phyloP scores from a whole-genome alignment of 768 basidiomycete genomes.

The Naganishia friedmannii region DNA sequence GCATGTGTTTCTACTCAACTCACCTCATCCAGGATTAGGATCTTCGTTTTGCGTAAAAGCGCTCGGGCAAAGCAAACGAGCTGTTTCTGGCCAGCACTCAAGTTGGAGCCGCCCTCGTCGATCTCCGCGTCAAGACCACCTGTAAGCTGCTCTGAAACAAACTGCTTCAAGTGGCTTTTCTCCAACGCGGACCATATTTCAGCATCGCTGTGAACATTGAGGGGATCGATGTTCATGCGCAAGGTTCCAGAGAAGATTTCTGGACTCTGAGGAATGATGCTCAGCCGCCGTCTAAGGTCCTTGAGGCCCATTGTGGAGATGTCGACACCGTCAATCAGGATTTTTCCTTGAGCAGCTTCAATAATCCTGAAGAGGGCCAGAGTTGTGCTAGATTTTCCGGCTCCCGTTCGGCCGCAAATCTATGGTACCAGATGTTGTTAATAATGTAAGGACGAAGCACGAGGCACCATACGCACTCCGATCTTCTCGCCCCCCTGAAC shows the following conservation, averaged over 20 bases:
- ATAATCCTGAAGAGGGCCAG: slow-evolving; percentile 52
- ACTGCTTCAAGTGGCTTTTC: slow-evolving; percentile 58
- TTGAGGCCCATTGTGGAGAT: slow-evolving; percentile 77
- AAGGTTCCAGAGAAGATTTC: slow-evolving; percentile 54
- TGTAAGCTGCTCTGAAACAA: slow-evolving; percentile 43
- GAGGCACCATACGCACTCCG: slow-evolving; percentile 31
- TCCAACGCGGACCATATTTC: slow-evolving; percentile 85
- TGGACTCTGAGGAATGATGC: slow-evolving; percentile 65
- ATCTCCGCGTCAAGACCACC: slow-evolving; percentile 50
- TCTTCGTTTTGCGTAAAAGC: slow-evolving; percentile 74
- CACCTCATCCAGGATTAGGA: slow-evolving; percentile 92
- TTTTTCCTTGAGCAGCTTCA: slow-evolving; percentile 71
- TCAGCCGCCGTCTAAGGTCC: slow-evolving; percentile 60
- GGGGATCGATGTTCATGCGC: slow-evolving; percentile 80
- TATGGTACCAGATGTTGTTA: background rate
- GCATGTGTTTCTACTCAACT: slow-evolving; percentile 23
- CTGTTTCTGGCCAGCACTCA: slow-evolving; percentile 82
- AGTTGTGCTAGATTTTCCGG: slow-evolving; percentile 51
- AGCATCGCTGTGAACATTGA: slow-evolving; percentile 67
- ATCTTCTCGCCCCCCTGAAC: slow-evolving; percentile 50
- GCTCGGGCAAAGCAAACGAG: slow-evolving; percentile 85
- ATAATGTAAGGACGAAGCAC: background rate
- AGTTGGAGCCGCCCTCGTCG: slow-evolving; percentile 58
- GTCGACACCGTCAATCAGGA: slow-evolving; percentile 82
- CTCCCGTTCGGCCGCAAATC: slow-evolving; percentile 49